These are phyloP conservation scores for Kalanchoe fedtschenkoi DNA, from an alignment of 164 flowering plant genomes.

Conservation along the genomic window DNA sequence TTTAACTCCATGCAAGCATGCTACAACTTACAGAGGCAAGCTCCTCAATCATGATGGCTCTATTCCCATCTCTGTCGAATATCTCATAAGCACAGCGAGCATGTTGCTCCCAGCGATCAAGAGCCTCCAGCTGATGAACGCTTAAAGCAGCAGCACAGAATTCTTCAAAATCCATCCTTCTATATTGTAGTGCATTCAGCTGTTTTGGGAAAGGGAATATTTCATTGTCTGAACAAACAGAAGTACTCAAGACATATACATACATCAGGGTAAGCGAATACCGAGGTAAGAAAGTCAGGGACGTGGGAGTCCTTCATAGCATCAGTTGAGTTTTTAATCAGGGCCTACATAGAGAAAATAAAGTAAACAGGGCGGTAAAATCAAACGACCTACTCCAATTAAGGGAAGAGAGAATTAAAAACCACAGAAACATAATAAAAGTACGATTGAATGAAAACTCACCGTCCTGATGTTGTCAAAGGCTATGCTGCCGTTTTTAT, in stretches of 20 bases:
- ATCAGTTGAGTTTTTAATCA: constrained; percentile 71
- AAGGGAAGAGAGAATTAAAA: not conserved
- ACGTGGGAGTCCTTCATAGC: constrained; percentile 91
- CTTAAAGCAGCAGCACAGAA: constrained; percentile 87
- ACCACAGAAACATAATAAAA: not conserved
- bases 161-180: constrained; percentile 92
- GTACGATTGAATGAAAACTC: constrained; percentile 8
- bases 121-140: constrained; percentile 83
- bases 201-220: constrained; percentile 20
- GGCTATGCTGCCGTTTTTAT: constrained; percentile 50
- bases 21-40: constrained; percentile 70
- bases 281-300: constrained; percentile 63
- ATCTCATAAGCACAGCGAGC: constrained; percentile 84
- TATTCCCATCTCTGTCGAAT: constrained; percentile 84
- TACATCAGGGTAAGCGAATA: constrained; percentile 14
- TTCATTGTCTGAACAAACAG: not conserved
- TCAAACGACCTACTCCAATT: not conserved
- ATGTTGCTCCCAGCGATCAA: constrained; percentile 87
- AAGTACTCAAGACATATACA: not conserved
- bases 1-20: not conserved
- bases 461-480: constrained; percentile 61
- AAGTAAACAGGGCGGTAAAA: constrained; percentile 3
- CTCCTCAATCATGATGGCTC: constrained; percentile 83
- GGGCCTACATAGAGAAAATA: constrained; percentile 41
- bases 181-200: constrained; percentile 76